phyloP scores from a whole-genome alignment of 768 basidiomycete genomes.

The Suillus alpinus region DNA sequence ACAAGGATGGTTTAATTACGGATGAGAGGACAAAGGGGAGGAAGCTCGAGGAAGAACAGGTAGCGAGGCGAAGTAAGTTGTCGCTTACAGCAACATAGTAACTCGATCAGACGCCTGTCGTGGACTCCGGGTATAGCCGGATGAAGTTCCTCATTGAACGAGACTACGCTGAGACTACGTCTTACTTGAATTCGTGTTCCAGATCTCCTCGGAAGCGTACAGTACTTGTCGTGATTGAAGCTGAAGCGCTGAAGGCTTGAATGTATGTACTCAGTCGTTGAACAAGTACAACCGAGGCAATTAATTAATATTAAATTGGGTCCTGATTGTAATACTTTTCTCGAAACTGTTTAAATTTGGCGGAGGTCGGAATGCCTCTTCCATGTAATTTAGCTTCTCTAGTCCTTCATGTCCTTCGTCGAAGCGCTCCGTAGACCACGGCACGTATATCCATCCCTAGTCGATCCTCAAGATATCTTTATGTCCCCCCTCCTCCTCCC shows the following conservation, averaged over 20 bases:
- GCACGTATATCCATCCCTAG: slow-evolving; percentile 19
- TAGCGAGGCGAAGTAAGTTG: background rate
- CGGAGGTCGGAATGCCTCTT: background rate
- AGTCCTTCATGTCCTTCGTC: slow-evolving; percentile 29
- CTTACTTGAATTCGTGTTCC: no score
- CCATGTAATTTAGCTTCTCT: slow-evolving; percentile 6
- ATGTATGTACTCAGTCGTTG: no score
- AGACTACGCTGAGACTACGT: no score
- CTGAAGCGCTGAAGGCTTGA: no score
- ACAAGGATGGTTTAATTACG: background rate
- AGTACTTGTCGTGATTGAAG: no score
- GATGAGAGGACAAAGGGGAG: no score
- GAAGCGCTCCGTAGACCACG: slow-evolving; percentile 31
- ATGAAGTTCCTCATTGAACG: background rate
- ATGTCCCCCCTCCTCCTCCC: background rate
- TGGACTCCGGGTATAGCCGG: background rate
- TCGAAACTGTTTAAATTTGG: background rate
- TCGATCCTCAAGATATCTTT: slow-evolving; percentile 7
- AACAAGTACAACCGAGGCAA: no score
- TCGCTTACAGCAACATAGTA: no score
- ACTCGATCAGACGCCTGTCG: background rate
- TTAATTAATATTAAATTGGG: background rate
- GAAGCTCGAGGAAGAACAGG: background rate
- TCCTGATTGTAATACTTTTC: no score
- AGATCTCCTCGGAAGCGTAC: background rate